Evolutionary conservation across 257 asterid species (phyloP), one percentile per base, ranked within the genome.

Genomic region (Solanum appendiculatum): DNA sequence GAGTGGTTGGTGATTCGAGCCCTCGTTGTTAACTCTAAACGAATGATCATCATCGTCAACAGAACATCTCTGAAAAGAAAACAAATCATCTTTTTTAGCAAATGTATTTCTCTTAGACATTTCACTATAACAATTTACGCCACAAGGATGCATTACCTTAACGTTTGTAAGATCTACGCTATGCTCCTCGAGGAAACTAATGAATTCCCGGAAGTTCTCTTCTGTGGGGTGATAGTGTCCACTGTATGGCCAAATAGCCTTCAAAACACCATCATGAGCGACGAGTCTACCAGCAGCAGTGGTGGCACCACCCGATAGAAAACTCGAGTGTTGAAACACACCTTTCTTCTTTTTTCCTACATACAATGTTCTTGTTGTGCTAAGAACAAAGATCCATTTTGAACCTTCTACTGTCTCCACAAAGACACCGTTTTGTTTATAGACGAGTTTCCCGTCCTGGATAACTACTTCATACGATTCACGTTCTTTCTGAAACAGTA

Each of bases 161-260:
- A 96, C 99, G 16, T 96, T 93, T 12, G 92, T 90, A 25, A 96
- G 98, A 88, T 96, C 94, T 25, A 96, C 97, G 25, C 27, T 29
- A 85, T 96, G 94, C 87, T 96, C 99, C 90, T 96, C 95, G 54
- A 96, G 93, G 93, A 93, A 96, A 92, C 87, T 93, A 44, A 96
- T 88, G 90, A 96, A 96, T 86, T 95, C 99, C 86, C n/a, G 87
- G 91, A 96, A 96, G 86, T 96, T 94, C 89, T 96, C 99, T 88
- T 96, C 98, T 0, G 99, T 96, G 7, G 99, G 99, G 84, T 92
- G 99, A 91, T 96, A 96, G 91, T 96, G 99, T 84, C 99, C 99
- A 56, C 99, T 96, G 82, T 96, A 96, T 34, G 99, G 99, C 99
- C 99, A 95, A 77, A 96, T 93, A 27, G 99, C 99, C 98, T 97